Evolutionary conservation across 1,284 basidiomycete species (phyloP), one percentile per base, ranked within the genome.

Genomic region (Moesziomyces sp.): DNA sequence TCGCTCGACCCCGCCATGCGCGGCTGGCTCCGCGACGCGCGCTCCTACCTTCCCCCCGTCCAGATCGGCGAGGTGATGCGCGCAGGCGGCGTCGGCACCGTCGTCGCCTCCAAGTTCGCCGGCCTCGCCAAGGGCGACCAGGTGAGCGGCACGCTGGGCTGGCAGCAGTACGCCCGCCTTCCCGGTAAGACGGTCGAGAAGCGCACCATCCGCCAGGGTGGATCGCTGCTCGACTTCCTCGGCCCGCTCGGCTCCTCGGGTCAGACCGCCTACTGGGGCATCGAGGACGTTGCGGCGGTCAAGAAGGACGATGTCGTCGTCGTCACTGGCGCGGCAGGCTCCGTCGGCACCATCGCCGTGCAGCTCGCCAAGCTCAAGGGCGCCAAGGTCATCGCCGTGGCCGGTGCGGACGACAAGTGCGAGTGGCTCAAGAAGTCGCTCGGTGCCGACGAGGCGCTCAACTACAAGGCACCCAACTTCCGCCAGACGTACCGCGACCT

Each of bases 11-110:
- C 84, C 18, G 76, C 76, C 52, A 93, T 94, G 92, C 88, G 93
- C 38, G 90, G 89, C 11, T 95, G 91, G 88, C 80, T 96, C 53
- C 88, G 88, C 63, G 91, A 93, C 80, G 83, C 79, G 19, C 87
- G 77, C 30, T 81, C 81, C 24, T 87, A 87, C 74, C 77, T 87
- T 35, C 84, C 85, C 4, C 87, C 87, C 9, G 92, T 95, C 11
- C 86, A 92, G 84, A 91, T 95, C 66, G 92, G 92, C 24, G 92
- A 90, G 83, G 89, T 90, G 26, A 87, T 96, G 93, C 89, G 93
- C 26, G 89, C 91, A 0, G 71, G 75, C 3, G 91, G 89, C 4
- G 84, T 95, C 19, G 93, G 90, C 28, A 87, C 89, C 24, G 89
- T 96, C 24, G 82, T 92, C 3, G 61, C 57, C 13, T 74, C 70